Base-by-base conservation (phyloP, 179 eudicot genomes). In the Spergularia azorica region DNA sequence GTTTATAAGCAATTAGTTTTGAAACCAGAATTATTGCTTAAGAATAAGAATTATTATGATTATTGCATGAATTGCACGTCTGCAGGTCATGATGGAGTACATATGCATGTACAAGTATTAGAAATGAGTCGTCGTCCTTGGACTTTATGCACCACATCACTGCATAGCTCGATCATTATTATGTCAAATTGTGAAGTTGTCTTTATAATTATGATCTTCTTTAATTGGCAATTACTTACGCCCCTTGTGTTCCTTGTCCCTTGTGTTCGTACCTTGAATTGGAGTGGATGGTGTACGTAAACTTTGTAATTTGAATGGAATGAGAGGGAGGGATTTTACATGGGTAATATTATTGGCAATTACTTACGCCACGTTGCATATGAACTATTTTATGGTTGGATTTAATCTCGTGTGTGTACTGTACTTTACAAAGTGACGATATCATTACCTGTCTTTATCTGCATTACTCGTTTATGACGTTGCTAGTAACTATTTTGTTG, bases 1-100 rank as follows among this genome's bases (percentile, higher is more conserved):
- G 32, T 26, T 26, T 5, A 41, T n/a, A 63, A 63, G 51, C 48
- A 46, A 54, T 73, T 12, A 60, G 0, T 5, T 9, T 26, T 26
- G 50, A 9, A 2, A 48, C 21, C 70, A 63, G 21, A 75, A 65
- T 75, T 9, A 76, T 76, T 51, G 41, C 57, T 6, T n/a, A n/a
- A n/a, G n/a, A n/a, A n/a, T 17, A 78, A 16, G 76, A 58, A 78
- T 64, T 18, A 78, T 72, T 63, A 78, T 77, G 48, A 43, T 4
- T 43, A 43, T 4, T 43, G 14, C 61, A 71, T 48, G 60, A 54
- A 64, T 71, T 70, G 55, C 8, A 74, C 36, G 52, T 9, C 7
- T 65, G 70, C 13, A 62, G 32, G 57, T 77, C 56, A 77, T 78
- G 75, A 77, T 63, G 70, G 57, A 9, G 11, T 12, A 8, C 72